Evolutionary conservation across 2,329 filamentous ascomycete species (phyloP).

Genomic region (Neopestalotiopsis rosae): DNA sequence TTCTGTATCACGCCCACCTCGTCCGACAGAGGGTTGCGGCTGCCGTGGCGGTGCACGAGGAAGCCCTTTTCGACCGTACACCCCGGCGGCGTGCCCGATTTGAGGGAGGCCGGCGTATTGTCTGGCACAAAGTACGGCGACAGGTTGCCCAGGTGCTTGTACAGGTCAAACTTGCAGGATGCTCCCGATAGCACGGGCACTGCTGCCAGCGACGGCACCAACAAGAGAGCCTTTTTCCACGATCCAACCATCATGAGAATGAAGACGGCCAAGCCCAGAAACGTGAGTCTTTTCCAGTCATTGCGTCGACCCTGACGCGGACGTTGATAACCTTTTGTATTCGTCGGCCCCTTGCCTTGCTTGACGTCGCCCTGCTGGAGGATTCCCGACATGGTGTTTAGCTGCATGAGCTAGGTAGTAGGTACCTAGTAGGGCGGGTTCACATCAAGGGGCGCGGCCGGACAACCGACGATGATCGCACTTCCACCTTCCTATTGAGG

Average conservation of each 20-base stretch:
- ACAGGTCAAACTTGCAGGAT: conserved; percentile 23
- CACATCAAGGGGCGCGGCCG: background rate
- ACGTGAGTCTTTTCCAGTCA: background rate
- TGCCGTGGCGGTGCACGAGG: conserved; percentile 30
- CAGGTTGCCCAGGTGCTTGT: conserved; percentile 28
- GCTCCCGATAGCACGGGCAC: background rate
- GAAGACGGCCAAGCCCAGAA: conserved; percentile 5
- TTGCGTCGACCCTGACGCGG: background rate
- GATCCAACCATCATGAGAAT: conserved; percentile 5
- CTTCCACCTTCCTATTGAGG: conserved; percentile 11
- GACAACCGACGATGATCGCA: conserved; percentile 9
- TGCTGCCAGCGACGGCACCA: background rate
- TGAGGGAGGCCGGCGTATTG: conserved; percentile 25
- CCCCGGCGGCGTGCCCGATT: conserved; percentile 27
- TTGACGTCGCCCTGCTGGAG: background rate
- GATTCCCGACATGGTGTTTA: conserved; percentile 5
- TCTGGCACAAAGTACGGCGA: conserved; percentile 29
- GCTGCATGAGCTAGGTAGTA: conserved; percentile 1
- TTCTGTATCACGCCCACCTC: conserved; percentile 25
- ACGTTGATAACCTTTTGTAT: background rate
- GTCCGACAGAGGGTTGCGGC: conserved; percentile 26
- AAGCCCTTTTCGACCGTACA: conserved; percentile 27
- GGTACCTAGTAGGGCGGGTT: background rate
- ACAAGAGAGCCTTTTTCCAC: conserved; percentile 10
- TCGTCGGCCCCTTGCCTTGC: background rate